Evolutionary conservation across 176 grass and related monocot species (phyloP).

Genomic region (Calamus simplicifolius): DNA sequence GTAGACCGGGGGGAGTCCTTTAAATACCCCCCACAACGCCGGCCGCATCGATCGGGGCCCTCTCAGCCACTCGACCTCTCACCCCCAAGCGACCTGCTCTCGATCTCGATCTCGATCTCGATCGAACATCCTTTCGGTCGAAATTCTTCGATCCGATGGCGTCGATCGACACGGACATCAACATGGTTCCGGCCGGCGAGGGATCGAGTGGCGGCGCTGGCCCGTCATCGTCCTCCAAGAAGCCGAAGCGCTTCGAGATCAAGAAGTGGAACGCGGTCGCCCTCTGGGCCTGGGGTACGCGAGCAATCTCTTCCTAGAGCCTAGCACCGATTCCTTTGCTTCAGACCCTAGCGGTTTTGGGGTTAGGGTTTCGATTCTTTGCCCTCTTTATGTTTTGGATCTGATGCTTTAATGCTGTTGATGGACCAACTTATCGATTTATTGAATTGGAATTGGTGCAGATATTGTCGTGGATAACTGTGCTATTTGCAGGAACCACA

Average conservation of each 20-base stretch:
- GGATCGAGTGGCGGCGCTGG: neutral
- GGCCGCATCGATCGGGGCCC: too few species aligned
- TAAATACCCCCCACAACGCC: too few species aligned
- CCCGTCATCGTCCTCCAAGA: constrained; percentile 1
- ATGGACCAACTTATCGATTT: neutral
- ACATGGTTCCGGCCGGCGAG: neutral
- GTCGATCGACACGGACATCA: neutral
- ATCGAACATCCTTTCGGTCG: neutral
- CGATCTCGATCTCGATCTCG: neutral
- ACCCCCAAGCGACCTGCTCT: neutral
- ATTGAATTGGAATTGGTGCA: constrained; percentile 18
- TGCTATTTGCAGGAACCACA: constrained; percentile 98
- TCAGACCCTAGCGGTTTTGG: neutral
- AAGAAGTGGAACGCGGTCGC: constrained; percentile 4
- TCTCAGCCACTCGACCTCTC: neutral
- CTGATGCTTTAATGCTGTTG: neutral
- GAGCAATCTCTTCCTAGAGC: neutral
- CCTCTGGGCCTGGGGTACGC: constrained; percentile 4
- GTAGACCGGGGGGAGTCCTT: too few species aligned
- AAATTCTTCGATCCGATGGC: neutral
- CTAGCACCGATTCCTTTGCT: neutral
- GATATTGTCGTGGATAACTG: constrained; percentile 99
- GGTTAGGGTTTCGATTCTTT: constrained; percentile 7
- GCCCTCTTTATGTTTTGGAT: neutral
- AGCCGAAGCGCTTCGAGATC: constrained; percentile 4